Conservation (phyloP, 139 green algal species). For the Micromonas pusilla region DNA sequence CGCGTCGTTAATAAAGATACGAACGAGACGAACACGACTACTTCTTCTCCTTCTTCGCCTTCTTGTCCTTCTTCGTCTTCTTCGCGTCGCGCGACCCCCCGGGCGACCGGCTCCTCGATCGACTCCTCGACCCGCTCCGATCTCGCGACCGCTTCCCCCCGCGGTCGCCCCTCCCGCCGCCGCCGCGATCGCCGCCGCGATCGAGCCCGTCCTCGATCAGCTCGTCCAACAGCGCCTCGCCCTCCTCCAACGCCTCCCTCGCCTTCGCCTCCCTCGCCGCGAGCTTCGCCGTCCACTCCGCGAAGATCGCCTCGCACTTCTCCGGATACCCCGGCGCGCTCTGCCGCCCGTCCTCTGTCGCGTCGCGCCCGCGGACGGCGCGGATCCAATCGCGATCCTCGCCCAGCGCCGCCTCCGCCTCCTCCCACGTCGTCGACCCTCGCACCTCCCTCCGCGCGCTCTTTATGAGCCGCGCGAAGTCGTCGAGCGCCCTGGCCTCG, state of each 20-base stretch:
- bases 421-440: neutral
- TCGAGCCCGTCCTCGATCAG: neutral
- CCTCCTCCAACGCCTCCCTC: slow-evolving; percentile 9
- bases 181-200: neutral
- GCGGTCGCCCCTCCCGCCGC: neutral
- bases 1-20: too few relatives aligned
- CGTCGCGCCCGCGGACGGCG: neutral
- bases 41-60: too few relatives aligned
- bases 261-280: slow-evolving; percentile 18
- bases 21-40: too few relatives aligned
- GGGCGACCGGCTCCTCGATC: too few relatives aligned
- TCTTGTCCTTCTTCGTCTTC: too few relatives aligned
- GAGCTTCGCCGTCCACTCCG: slow-evolving; percentile 23
- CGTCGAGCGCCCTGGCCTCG: neutral
- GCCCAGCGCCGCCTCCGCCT: neutral
- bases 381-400: neutral
- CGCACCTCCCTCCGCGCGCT: neutral
- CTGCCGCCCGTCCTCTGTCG: slow-evolving; percentile 14
- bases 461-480: neutral
- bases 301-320: neutral
- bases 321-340: slow-evolving; percentile 6
- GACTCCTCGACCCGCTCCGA: too few relatives aligned
- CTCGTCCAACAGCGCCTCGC: neutral
- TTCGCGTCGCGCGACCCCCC: too few relatives aligned
- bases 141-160: too few relatives aligned